Evolutionary conservation across 345 rosid genomes (phyloP).

Genomic region (Eutrema heterophyllum): DNA sequence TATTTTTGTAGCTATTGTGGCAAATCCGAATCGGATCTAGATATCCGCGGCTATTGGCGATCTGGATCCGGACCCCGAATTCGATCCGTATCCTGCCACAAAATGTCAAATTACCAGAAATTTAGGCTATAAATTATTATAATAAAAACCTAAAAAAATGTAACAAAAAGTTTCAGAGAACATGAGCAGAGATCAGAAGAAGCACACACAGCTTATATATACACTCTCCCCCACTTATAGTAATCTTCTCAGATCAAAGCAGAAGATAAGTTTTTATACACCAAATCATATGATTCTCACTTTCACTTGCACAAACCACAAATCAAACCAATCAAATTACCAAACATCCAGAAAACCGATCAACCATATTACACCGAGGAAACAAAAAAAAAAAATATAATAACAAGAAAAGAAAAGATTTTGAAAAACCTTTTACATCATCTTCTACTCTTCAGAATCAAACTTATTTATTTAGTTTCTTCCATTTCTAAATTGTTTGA

Average conservation of each 20-base stretch:
- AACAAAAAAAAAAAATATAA: background rate
- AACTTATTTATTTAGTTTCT: conserved; percentile 13
- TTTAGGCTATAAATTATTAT: no score
- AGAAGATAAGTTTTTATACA: conserved; percentile 18
- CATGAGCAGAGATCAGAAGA: background rate
- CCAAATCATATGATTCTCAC: conserved; percentile 19
- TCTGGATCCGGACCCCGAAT: no score
- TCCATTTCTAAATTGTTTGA: background rate
- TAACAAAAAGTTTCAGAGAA: background rate
- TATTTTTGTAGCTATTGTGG: no score
- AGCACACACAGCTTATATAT: background rate
- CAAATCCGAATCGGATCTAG: no score
- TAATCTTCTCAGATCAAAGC: conserved; percentile 5
- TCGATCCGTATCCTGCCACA: no score
- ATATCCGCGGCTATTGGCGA: no score
- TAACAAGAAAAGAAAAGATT: background rate
- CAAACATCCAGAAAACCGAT: conserved; percentile 13
- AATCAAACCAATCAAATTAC: conserved; percentile 22
- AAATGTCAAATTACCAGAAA: no score
- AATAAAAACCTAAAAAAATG: background rate
- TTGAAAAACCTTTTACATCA: background rate
- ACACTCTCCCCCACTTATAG: background rate
- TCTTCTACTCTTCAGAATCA: conserved; percentile 14
- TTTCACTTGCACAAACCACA: conserved; percentile 22
- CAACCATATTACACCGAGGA: conserved; percentile 17